Percentiles rank a stretch among this genome's conserved stretches.
Conservation (phyloP, 148 eudicot genomes). For the Polygonum maritimum region DNA sequence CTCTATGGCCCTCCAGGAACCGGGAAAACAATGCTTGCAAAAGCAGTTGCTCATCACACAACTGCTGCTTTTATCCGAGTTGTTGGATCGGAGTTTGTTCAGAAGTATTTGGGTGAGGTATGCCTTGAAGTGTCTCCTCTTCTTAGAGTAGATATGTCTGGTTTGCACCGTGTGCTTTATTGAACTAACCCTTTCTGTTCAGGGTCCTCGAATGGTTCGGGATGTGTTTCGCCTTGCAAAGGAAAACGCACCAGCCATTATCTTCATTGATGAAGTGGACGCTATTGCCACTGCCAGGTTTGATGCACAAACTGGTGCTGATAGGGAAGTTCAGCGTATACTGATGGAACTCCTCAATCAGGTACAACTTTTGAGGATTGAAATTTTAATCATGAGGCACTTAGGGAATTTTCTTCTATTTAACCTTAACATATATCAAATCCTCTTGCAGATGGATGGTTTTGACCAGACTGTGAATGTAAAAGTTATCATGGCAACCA, state of each 20-base stretch:
- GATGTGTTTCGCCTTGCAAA: constrained; percentile 97
- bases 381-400: background rate
- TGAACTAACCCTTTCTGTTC: background rate
- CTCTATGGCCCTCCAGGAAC: constrained; percentile 17
- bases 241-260: constrained; percentile 95
- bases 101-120: constrained; percentile 95
- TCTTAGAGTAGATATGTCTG: background rate
- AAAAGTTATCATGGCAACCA: constrained; percentile 90
- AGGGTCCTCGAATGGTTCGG: constrained; percentile 97
- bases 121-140: constrained; percentile 1
- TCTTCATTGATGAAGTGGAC: constrained; percentile 92
- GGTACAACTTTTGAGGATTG: constrained; percentile 25
- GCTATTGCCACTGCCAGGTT: constrained; percentile 95
- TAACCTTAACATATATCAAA: background rate
- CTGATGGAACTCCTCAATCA: constrained; percentile 93
- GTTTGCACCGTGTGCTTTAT: background rate
- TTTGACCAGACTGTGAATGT: constrained; percentile 93
- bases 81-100: constrained; percentile 94
- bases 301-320: constrained; percentile 99
- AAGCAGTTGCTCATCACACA: constrained; percentile 90
- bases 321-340: constrained; percentile 95
- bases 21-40: constrained; percentile 30
- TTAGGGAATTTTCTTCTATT: background rate
- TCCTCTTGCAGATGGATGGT: constrained; percentile 72
- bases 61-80: constrained; percentile 92